These are phyloP conservation scores for Hypomontagnella submonticulosa DNA, from an alignment of 495 filamentous ascomycete species.

Conservation along the genomic window DNA sequence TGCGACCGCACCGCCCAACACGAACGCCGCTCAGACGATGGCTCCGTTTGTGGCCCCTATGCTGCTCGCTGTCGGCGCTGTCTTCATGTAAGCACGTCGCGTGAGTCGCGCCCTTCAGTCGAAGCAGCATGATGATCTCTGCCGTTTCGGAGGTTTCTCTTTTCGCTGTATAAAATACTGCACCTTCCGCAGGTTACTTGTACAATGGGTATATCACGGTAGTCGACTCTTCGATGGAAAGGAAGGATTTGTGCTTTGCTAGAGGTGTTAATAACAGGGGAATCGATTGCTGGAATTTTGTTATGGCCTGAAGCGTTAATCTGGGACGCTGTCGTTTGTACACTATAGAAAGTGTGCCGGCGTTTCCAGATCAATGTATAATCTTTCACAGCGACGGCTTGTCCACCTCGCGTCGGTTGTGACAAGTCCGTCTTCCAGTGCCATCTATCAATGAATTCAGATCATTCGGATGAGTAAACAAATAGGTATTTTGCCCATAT, in stretches of 20 bases:
- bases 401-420: too few relatives aligned
- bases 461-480: too few relatives aligned
- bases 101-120: conserved; percentile 1
- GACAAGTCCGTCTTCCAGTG: too few relatives aligned
- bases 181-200: conserved; percentile 20
- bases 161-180: conserved; percentile 41
- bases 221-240: conserved; percentile 34
- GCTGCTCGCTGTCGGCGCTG: conserved; percentile 42
- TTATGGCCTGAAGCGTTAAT: conserved; percentile 12
- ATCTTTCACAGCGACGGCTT: too few relatives aligned
- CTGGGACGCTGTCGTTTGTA: conserved; percentile 15
- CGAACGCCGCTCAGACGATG: conserved; percentile 42
- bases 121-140: conserved; percentile 7
- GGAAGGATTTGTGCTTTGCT: conserved; percentile 19
- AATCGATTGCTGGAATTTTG: conserved; percentile 1
- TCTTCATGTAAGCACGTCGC: conserved; percentile 34
- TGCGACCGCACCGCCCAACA: conserved; percentile 36
- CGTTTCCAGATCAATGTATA: not conserved
- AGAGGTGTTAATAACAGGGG: conserved; percentile 9
- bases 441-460: too few relatives aligned
- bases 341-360: conserved; percentile 14
- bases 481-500: too few relatives aligned
- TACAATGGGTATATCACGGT: conserved; percentile 25
- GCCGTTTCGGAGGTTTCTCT: not conserved
- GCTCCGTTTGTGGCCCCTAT: conserved; percentile 44